Evolutionary conservation across 78 protist genomes (phyloP), one percentile per base, ranked within the genome.

Genomic region (Creolimax fragrantissima): DNA sequence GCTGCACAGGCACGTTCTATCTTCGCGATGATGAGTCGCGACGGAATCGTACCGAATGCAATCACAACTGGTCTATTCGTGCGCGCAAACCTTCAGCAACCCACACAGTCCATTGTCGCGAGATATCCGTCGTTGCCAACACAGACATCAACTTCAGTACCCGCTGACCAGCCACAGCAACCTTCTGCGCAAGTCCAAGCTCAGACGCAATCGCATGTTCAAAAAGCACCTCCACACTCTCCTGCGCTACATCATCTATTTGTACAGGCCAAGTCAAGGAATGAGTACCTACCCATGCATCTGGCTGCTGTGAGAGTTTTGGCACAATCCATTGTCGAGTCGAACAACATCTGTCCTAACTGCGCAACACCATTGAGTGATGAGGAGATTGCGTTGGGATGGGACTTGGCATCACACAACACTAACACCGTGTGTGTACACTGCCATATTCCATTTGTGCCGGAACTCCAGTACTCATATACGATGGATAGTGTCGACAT

Each of bases 61-160:
- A 41, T 66, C 41, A 89, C 85, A 36, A 89, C 92, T 2, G 92
- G 92, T 45, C 24, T 89, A 36, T 89, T 89, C 74, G 92, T 89
- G 85, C 3, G n/a, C 47, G 92, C 92, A 0, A 67, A 47, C 5
- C 7, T 67, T 3, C n/a, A 89, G 91, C 42, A 35, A 17, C 47
- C 89, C 42, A 24, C 74, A 17, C 11, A 32, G 39, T 32, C 39
- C 74, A 32, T 24, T 17, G 74, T 58, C 24, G 11, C 74, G 39
- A 58, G 74, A 24, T 58, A 58, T 24, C 74, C 74, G 11, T 58
- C 74, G 11, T 58, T 58, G 24, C 74, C 11, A 24, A 58, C 39
- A 24, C 74, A 58, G 24, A 58, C 39, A 24, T 58, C 74, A 24
- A 24, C 39, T 24, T 17, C 11, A 58, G 24, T 24, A 24, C 39